Conservation (phyloP, 805 yeast genomes). For the Yamadazyma laniorum region DNA sequence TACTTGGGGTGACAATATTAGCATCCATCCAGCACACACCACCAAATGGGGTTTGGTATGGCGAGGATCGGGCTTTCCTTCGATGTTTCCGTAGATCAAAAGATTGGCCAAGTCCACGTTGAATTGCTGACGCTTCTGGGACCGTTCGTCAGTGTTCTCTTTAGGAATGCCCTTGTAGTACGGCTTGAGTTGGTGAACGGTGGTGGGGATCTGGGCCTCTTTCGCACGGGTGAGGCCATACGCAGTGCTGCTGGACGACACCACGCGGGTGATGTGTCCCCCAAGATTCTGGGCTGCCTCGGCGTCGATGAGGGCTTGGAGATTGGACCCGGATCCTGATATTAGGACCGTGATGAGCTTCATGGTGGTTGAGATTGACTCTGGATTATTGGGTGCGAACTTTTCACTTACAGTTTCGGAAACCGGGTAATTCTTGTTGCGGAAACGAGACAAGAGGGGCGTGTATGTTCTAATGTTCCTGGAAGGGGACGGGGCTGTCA, state of each 20-base stretch:
- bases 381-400: background rate
- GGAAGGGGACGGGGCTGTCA: too few species aligned
- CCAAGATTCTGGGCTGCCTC: conserved; percentile 33
- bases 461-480: too few species aligned
- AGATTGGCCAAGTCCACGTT: conserved; percentile 74
- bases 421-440: background rate
- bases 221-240: conserved; percentile 82
- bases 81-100: conserved; percentile 50
- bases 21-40: conserved; percentile 99
- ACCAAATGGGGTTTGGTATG: conserved; percentile 72
- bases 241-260: conserved; percentile 84
- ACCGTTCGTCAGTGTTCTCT: conserved; percentile 58
- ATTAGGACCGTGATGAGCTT: conserved; percentile 69
- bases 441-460: too few species aligned
- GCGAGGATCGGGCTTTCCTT: conserved; percentile 25
- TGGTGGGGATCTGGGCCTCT: conserved; percentile 64
- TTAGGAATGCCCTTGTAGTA: conserved; percentile 78
- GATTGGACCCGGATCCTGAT: conserved; percentile 93
- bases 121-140: conserved; percentile 63
- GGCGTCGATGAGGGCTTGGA: conserved; percentile 91
- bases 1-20: conserved; percentile 78
- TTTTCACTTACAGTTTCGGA: background rate
- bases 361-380: background rate
- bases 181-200: conserved; percentile 63
- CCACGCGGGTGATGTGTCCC: conserved; percentile 67